phyloP scores from a whole-genome alignment of 208 protist genomes.

The Trichomonas vaginalis region DNA sequence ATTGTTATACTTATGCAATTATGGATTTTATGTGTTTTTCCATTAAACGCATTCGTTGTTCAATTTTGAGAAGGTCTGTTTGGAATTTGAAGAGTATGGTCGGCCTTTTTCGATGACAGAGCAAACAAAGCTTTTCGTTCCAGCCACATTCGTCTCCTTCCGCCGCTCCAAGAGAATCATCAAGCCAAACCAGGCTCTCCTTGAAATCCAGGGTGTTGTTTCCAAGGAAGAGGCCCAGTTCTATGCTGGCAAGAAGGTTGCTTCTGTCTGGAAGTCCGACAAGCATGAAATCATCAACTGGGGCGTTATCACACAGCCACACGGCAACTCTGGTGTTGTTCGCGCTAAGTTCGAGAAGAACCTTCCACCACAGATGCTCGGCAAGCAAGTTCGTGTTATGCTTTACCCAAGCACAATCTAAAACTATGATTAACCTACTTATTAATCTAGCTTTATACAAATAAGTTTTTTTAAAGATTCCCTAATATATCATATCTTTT shows the following conservation, averaged over 20 bases:
- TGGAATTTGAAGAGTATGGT: neutral
- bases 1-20: no score
- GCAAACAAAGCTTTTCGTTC: neutral
- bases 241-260: slow-evolving; percentile 18
- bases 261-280: neutral
- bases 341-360: slow-evolving; percentile 14
- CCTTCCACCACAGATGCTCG: neutral
- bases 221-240: neutral
- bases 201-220: neutral
- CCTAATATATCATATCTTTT: no score
- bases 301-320: neutral
- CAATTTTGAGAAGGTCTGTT: neutral
- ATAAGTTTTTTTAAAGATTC: neutral
- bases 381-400: neutral
- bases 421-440: neutral
- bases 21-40: no score
- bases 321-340: slow-evolving; percentile 19
- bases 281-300: neutral
- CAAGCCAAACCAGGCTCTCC: slow-evolving; percentile 3
- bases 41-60: no score
- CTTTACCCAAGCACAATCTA: slow-evolving; percentile 16
- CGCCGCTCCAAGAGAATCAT: neutral
- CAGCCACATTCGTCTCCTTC: neutral
- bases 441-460: neutral
- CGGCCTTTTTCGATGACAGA: neutral